Conservation (phyloP, 1,284 basidiomycete genomes). For the Melampsora larici-populina region DNA sequence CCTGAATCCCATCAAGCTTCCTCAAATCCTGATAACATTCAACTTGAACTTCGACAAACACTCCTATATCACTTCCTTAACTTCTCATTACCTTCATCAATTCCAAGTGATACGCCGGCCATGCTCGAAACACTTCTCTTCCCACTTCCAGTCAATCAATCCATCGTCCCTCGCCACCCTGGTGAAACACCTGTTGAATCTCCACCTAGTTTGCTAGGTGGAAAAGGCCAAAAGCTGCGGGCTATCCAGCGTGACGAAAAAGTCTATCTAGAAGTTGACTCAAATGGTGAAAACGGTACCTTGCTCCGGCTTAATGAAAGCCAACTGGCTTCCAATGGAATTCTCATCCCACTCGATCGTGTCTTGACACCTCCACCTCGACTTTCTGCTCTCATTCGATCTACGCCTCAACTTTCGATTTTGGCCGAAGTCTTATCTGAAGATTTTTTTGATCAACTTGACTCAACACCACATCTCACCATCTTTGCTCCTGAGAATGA, state of each 20-base stretch:
- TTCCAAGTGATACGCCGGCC: not conserved
- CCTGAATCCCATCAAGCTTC: not conserved
- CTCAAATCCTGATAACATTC: slow-evolving; percentile 68
- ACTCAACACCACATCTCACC: slow-evolving; percentile 65
- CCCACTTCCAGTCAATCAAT: slow-evolving; percentile 47
- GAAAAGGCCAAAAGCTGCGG: slow-evolving; percentile 64
- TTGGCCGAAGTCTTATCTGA: slow-evolving; percentile 53
- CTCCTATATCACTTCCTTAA: slow-evolving; percentile 94
- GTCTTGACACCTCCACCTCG: slow-evolving; percentile 50
- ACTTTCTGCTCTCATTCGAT: slow-evolving; percentile 47
- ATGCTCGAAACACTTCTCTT: slow-evolving; percentile 48
- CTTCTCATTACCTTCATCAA: slow-evolving; percentile 62
- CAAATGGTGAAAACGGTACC: slow-evolving; percentile 53
- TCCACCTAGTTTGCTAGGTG: slow-evolving; percentile 51
- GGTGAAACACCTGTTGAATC: slow-evolving; percentile 70
- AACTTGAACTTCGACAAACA: slow-evolving; percentile 78
- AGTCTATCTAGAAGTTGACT: slow-evolving; percentile 4
- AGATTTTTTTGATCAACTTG: slow-evolving; percentile 46
- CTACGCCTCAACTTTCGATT: slow-evolving; percentile 49
- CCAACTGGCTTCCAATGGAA: slow-evolving; percentile 68
- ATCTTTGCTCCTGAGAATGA: slow-evolving; percentile 81
- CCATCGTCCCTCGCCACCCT: slow-evolving; percentile 55
- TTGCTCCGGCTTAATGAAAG: slow-evolving; percentile 62
- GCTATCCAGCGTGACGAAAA: slow-evolving; percentile 55
- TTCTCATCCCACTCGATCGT: slow-evolving; percentile 63